Conservation (phyloP, 495 filamentous ascomycete species). For the Astrothelium subdiscretum region DNA sequence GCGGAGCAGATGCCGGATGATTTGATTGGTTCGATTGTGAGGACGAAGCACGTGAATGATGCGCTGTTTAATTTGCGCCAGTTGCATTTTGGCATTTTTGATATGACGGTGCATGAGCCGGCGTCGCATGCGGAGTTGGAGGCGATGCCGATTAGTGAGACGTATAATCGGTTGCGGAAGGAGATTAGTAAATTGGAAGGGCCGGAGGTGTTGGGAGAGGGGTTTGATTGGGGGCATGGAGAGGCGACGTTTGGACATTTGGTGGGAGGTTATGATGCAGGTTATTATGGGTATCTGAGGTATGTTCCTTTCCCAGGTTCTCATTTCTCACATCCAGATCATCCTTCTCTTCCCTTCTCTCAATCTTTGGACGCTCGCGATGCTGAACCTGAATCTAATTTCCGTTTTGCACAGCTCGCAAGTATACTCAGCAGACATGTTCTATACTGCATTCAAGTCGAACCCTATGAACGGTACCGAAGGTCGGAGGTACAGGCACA, state of each 20-base stretch:
- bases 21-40: conserved; percentile 48
- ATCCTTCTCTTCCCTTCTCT: not conserved
- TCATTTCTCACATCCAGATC: not conserved
- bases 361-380: not conserved
- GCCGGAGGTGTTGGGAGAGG: conserved; percentile 42
- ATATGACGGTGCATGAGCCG: conserved; percentile 36
- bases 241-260: conserved; percentile 61
- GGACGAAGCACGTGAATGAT: conserved; percentile 59
- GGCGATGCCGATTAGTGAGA: conserved; percentile 24
- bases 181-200: conserved; percentile 55
- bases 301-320: conserved; percentile 14
- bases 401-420: conserved; percentile 27
- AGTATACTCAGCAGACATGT: conserved; percentile 72
- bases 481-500: conserved; percentile 60
- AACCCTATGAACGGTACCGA: conserved; percentile 58
- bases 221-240: conserved; percentile 53
- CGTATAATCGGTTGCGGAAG: conserved; percentile 31
- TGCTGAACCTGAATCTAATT: not conserved
- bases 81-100: conserved; percentile 60
- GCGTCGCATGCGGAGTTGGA: conserved; percentile 24
- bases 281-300: conserved; percentile 63
- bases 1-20: conserved; percentile 48
- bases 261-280: conserved; percentile 62
- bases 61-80: conserved; percentile 57
- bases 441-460: conserved; percentile 60